phyloP scores from a whole-genome alignment of 306 rosid species.

The Calophaca sinica region DNA sequence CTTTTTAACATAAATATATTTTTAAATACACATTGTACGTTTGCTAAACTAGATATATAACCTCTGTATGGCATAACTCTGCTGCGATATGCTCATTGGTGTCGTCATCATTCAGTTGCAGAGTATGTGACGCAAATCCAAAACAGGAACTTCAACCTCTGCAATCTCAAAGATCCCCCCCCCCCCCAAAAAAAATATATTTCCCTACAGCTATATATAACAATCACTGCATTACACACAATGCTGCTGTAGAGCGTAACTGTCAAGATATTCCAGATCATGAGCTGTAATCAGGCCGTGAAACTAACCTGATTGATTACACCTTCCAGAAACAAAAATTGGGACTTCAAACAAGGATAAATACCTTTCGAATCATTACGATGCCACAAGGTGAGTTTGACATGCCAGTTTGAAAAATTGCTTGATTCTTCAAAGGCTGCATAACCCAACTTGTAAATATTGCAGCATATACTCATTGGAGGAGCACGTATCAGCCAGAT shows the following conservation, averaged over 20 bases:
- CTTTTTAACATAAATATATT: too few relatives aligned
- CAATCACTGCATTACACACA: background rate
- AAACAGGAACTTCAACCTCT: too few relatives aligned
- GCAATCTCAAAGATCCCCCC: too few relatives aligned
- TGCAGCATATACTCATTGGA: conserved; percentile 81
- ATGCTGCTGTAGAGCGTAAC: background rate
- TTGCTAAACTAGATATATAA: too few relatives aligned
- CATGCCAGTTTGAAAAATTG: background rate
- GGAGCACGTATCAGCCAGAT: conserved; percentile 80
- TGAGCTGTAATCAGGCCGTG: background rate
- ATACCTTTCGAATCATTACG: background rate
- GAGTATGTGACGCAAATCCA: too few relatives aligned
- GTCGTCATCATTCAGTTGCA: too few relatives aligned
- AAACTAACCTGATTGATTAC: conserved; percentile 18
- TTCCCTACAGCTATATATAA: too few relatives aligned
- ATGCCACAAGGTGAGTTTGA: background rate
- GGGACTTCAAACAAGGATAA: conserved; percentile 7
- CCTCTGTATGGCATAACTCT: too few relatives aligned
- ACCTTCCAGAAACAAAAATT: background rate
- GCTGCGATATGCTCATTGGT: too few relatives aligned
- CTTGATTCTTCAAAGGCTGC: conserved; percentile 28
- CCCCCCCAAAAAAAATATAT: too few relatives aligned
- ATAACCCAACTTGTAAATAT: conserved; percentile 52
- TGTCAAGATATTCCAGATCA: background rate
- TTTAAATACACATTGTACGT: too few relatives aligned